Conservation (phyloP, 2,329 filamentous ascomycete genomes). For the Pseudocercospora cruenta region DNA sequence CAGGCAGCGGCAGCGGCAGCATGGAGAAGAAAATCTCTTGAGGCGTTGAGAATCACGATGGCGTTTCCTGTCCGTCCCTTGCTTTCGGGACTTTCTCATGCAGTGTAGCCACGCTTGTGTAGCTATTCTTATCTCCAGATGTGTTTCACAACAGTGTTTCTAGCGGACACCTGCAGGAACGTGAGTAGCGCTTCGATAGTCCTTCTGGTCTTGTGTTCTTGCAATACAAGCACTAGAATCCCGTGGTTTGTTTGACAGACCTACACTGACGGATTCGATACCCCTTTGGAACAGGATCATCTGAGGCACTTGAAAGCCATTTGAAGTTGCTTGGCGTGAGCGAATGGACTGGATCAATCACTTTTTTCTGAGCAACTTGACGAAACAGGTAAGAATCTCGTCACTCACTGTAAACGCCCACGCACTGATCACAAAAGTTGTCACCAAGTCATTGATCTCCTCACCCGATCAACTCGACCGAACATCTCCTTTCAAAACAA, state of each 20-base stretch:
- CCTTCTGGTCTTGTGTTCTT: slow-evolving; percentile 5
- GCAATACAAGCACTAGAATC: background rate
- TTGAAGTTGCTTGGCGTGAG: too few relatives aligned
- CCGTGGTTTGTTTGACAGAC: background rate
- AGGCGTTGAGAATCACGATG: background rate
- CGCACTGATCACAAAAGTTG: too few relatives aligned
- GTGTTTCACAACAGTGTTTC: slow-evolving; percentile 18
- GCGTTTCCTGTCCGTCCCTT: slow-evolving; percentile 1
- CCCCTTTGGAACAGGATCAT: background rate
- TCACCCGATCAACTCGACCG: background rate
- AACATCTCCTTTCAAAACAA: background rate
- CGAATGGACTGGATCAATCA: too few relatives aligned
- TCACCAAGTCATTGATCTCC: too few relatives aligned
- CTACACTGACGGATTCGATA: background rate
- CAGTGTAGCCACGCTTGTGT: slow-evolving; percentile 12
- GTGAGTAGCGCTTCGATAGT: background rate
- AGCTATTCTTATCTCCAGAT: slow-evolving; percentile 16
- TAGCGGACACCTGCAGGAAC: slow-evolving; percentile 18
- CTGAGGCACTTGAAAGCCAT: too few relatives aligned
- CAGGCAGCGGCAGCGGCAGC: background rate
- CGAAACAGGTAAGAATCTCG: background rate
- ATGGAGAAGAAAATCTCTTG: background rate
- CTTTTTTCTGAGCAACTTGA: too few relatives aligned
- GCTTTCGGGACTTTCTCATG: slow-evolving; percentile 2
- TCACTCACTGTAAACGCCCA: background rate